phyloP scores from a whole-genome alignment of 805 yeast genomes.

The Wickerhamiella kurtzmanii region DNA sequence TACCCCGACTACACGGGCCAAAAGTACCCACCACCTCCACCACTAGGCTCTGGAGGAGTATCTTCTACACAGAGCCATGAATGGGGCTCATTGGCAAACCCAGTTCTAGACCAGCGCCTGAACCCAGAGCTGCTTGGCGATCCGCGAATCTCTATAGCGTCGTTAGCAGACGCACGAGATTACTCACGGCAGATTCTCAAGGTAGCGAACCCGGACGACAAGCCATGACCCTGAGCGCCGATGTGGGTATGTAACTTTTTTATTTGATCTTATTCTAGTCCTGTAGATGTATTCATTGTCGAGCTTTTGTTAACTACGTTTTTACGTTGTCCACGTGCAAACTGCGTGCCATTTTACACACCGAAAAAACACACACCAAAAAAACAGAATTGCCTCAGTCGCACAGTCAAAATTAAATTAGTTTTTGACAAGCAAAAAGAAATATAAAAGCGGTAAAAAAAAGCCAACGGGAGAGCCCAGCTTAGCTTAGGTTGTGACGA shows the following conservation, averaged over 20 bases:
- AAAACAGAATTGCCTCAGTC: too few species aligned
- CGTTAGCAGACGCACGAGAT: conserved; percentile 75
- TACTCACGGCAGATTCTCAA: conserved; percentile 67
- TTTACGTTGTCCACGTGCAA: neutral
- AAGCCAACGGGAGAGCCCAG: too few species aligned
- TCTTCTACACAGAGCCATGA: conserved; percentile 18
- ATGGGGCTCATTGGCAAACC: conserved; percentile 8
- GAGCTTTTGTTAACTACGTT: neutral
- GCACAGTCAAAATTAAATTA: too few species aligned
- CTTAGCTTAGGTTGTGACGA: too few species aligned
- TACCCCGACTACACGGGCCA: conserved; percentile 9
- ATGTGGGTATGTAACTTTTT: neutral
- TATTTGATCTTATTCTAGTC: neutral
- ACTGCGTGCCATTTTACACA: too few species aligned
- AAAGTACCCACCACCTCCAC: neutral
- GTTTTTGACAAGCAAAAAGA: too few species aligned
- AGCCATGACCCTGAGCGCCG: conserved; percentile 6
- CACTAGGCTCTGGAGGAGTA: neutral
- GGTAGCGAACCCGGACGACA: conserved; percentile 77
- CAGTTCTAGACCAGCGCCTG: conserved; percentile 47
- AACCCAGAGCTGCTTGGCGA: conserved; percentile 73
- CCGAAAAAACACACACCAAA: too few species aligned
- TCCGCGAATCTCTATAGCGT: conserved; percentile 63
- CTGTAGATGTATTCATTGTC: neutral
- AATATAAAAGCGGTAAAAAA: too few species aligned